Conservation (phyloP, 495 filamentous ascomycete genomes). For the Neurospora sp. region DNA sequence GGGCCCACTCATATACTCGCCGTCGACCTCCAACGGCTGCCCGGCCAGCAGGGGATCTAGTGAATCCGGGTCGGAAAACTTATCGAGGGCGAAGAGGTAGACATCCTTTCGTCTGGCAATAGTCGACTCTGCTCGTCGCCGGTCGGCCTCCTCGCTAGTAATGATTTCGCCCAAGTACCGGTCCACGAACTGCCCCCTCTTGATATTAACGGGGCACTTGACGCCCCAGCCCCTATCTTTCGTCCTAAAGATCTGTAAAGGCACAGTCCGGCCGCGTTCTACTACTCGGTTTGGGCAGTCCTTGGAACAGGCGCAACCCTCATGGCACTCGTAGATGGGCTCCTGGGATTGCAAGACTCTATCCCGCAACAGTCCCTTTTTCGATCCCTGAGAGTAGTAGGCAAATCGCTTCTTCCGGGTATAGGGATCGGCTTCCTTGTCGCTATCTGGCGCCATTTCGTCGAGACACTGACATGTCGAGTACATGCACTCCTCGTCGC, state of each 20-base stretch:
- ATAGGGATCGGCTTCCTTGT: conserved; percentile 14
- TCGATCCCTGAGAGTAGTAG: conserved; percentile 32
- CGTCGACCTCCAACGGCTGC: conserved; percentile 42
- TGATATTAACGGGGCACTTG: conserved; percentile 54
- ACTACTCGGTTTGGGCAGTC: conserved; percentile 75
- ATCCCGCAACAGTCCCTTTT: conserved; percentile 31
- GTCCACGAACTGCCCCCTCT: conserved; percentile 77
- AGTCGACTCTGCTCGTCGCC: conserved; percentile 46
- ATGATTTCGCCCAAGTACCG: conserved; percentile 85
- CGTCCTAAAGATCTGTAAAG: conserved; percentile 77
- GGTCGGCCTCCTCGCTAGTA: conserved; percentile 54
- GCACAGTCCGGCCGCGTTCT: conserved; percentile 62
- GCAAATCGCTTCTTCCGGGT: conserved; percentile 26
- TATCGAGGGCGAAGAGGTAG: conserved; percentile 83
- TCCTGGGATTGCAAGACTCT: conserved; percentile 40
- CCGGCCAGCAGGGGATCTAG: conserved; percentile 30
- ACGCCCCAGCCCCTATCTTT: conserved; percentile 73
- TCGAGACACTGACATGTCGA: conserved; percentile 41
- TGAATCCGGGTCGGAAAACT: conserved; percentile 46
- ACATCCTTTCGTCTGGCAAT: conserved; percentile 42
- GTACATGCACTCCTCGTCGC: conserved; percentile 38
- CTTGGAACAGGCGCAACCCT: conserved; percentile 52
- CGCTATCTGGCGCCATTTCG: conserved; percentile 32
- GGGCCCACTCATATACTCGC: conserved; percentile 45
- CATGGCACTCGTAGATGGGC: conserved; percentile 81